These are phyloP conservation scores for Ceratocystis destructans DNA, from an alignment of 2,329 filamentous ascomycete species.

Conservation along the genomic window DNA sequence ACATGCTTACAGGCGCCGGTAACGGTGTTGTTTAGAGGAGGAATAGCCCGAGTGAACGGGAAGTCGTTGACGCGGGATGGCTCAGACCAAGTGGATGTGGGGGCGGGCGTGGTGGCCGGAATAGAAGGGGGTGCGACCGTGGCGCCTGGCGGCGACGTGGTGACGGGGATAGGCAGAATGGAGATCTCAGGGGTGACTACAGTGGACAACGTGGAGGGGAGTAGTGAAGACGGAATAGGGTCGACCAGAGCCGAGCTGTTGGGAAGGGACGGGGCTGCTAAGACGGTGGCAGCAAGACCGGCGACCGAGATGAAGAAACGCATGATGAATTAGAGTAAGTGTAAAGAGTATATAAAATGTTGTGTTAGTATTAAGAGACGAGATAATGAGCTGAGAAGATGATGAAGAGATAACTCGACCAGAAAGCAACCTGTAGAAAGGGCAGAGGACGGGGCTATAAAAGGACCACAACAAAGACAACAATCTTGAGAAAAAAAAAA, in stretches of 20 bases:
- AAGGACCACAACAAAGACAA: background rate
- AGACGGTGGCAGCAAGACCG: conserved; percentile 7
- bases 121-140: background rate
- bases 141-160: background rate
- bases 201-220: background rate
- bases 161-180: background rate
- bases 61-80: conserved; percentile 16
- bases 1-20: conserved; percentile 15
- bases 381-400: background rate
- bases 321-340: background rate
- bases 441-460: background rate
- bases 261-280: conserved; percentile 8
- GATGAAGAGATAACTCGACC: background rate
- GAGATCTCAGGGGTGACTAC: background rate
- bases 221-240: background rate
- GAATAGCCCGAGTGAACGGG: conserved; percentile 8
- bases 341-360: background rate
- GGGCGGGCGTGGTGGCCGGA: background rate
- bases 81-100: conserved; percentile 13
- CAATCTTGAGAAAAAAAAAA: background rate
- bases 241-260: background rate
- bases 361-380: background rate
- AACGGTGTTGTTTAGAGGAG: conserved; percentile 16
- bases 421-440: background rate
- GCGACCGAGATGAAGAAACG: conserved; percentile 11